These are phyloP conservation scores for Trichoderma atrobrunneum DNA, from an alignment of 2,329 filamentous ascomycete genomes.

Conservation along the genomic window DNA sequence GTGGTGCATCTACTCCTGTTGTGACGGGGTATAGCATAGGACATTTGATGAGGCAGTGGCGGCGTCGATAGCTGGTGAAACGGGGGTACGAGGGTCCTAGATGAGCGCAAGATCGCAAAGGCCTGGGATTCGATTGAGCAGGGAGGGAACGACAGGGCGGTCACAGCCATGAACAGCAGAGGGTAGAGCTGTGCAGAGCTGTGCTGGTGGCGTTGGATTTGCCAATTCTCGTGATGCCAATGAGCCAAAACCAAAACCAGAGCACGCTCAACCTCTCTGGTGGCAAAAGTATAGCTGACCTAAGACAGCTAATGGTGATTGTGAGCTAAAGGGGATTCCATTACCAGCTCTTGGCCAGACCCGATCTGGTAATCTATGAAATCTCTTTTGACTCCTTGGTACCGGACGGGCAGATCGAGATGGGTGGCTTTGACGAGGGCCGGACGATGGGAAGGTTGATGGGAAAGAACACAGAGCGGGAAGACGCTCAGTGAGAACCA, in stretches of 20 bases:
- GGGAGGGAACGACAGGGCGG: constrained; percentile 28
- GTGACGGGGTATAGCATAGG: constrained; percentile 40
- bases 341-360: constrained; percentile 12
- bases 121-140: constrained; percentile 33
- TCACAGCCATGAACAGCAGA: constrained; percentile 35
- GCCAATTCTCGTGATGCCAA: background rate
- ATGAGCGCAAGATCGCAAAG: constrained; percentile 33
- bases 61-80: constrained; percentile 8
- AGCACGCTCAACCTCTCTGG: background rate
- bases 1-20: constrained; percentile 42
- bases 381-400: background rate
- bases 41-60: constrained; percentile 49
- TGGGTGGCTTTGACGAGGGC: background rate
- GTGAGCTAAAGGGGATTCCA: constrained; percentile 1
- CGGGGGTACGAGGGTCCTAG: background rate
- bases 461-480: constrained; percentile 5
- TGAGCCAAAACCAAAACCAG: background rate
- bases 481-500: background rate
- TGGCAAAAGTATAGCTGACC: constrained; percentile 19
- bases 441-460: background rate
- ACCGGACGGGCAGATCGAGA: constrained; percentile 1
- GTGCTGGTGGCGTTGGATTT: constrained; percentile 10
- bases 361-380: constrained; percentile 13
- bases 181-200: background rate
- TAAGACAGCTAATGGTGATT: constrained; percentile 15